These are phyloP conservation scores for Psilocybe subaeruginosa DNA, from an alignment of 768 basidiomycete genomes.

Conservation along the genomic window DNA sequence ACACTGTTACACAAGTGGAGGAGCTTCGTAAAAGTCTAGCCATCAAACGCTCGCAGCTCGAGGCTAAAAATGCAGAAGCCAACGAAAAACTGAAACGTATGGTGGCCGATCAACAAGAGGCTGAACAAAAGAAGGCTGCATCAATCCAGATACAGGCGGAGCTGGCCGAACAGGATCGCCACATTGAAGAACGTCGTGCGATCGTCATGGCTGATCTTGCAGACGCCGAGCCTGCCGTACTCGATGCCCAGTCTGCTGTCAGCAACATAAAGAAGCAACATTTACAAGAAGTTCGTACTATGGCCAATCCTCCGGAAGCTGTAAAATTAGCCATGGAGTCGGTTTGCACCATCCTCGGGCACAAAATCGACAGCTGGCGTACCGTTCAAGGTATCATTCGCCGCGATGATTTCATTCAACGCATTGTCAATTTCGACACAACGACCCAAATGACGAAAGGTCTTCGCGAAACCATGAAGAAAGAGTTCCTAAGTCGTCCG, in stretches of 20 bases:
- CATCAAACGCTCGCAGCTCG: slow-evolving; percentile 88
- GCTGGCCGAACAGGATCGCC: slow-evolving; percentile 85
- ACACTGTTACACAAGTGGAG: slow-evolving; percentile 97
- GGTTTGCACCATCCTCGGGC: slow-evolving; percentile 93
- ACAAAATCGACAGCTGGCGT: slow-evolving; percentile 97
- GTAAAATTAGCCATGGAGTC: slow-evolving; percentile 99
- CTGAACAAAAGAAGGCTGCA: slow-evolving; percentile 96
- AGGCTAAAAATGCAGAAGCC: slow-evolving; percentile 93
- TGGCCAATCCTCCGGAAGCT: slow-evolving; percentile 98
- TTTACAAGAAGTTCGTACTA: slow-evolving; percentile 93
- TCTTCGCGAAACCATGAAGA: slow-evolving; percentile 90
- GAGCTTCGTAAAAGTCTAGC: slow-evolving; percentile 94
- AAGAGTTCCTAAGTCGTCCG: slow-evolving; percentile 88
- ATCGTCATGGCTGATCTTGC: slow-evolving; percentile 96
- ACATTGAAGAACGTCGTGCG: slow-evolving; percentile 85
- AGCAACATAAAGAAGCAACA: slow-evolving; percentile 96
- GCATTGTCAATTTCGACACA: slow-evolving; percentile 96
- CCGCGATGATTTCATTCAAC: slow-evolving; percentile 93
- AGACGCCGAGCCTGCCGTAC: slow-evolving; percentile 95
- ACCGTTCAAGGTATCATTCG: slow-evolving; percentile 95
- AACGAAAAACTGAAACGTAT: slow-evolving; percentile 97
- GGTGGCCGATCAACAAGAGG: slow-evolving; percentile 98
- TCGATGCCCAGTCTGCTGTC: slow-evolving; percentile 95
- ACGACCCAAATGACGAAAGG: slow-evolving; percentile 85
- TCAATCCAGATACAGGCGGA: slow-evolving; percentile 97